Evolutionary conservation across 108 stramenopile genomes (phyloP).

Genomic region (Nannochloropsis gaditana): DNA sequence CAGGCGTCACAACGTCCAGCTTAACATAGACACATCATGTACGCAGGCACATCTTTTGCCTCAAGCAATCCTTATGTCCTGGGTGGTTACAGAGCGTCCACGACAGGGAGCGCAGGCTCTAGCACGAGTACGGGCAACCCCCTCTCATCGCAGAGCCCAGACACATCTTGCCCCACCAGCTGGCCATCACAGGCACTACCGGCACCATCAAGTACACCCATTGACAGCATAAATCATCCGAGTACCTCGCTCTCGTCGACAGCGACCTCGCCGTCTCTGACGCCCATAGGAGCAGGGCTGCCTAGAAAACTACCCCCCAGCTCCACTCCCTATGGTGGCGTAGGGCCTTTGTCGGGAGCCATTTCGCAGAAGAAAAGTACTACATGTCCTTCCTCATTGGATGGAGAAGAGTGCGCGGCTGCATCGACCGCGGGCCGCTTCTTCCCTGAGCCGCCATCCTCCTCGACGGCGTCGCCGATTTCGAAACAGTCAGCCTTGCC

Average conservation of each 20-base stretch:
- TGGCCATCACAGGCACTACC: no score
- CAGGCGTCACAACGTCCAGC: no score
- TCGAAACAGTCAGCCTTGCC: no score
- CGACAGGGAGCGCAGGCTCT: neutral
- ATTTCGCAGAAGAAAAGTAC: no score
- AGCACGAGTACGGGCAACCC: neutral
- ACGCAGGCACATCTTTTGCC: neutral
- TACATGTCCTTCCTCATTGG: no score
- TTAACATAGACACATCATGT: neutral
- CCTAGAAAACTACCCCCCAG: neutral
- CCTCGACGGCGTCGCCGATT: no score
- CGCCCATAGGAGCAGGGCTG: neutral
- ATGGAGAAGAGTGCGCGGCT: no score
- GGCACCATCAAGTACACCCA: neutral
- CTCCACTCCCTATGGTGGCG: neutral
- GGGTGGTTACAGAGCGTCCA: neutral
- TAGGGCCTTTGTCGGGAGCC: neutral
- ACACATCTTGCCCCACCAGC: neutral
- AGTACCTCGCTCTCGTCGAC: neutral
- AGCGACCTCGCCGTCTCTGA: neutral
- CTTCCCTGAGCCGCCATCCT: no score
- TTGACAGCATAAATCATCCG: neutral
- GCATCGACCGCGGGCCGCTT: no score
- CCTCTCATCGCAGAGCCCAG: neutral
- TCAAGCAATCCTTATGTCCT: neutral